Conservation (phyloP, 2,329 filamentous ascomycete species). For the Fusarium marasasianum region DNA sequence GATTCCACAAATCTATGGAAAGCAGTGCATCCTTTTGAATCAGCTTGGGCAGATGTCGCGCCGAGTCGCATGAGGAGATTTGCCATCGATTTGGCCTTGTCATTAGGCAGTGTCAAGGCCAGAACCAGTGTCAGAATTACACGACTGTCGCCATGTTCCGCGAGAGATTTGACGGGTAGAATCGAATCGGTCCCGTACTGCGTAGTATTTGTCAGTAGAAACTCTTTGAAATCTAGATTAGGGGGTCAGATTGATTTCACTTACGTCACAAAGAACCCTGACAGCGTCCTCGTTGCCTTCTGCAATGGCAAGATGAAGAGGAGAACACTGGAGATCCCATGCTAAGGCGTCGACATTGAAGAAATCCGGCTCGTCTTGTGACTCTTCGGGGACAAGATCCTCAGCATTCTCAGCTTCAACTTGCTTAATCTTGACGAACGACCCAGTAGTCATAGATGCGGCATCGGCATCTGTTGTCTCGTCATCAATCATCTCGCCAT, state of each 20-base stretch:
- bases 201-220: conserved; percentile 32
- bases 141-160: conserved; percentile 59
- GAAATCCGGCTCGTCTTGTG: conserved; percentile 76
- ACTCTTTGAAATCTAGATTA: background rate
- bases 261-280: conserved; percentile 70
- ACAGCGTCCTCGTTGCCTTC: conserved; percentile 76
- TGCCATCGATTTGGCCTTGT: conserved; percentile 72
- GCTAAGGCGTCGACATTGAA: conserved; percentile 81
- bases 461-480: conserved; percentile 55
- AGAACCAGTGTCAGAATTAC: conserved; percentile 77
- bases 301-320: conserved; percentile 82
- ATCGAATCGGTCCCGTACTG: conserved; percentile 81
- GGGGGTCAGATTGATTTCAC: conserved; percentile 10
- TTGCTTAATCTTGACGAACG: conserved; percentile 74
- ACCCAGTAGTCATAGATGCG: conserved; percentile 70
- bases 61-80: conserved; percentile 73
- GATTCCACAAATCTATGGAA: conserved; percentile 71
- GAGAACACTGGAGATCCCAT: conserved; percentile 80
- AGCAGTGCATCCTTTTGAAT: conserved; percentile 69
- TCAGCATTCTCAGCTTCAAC: conserved; percentile 46
- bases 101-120: conserved; percentile 69
- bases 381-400: conserved; percentile 61
- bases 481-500: conserved; percentile 58
- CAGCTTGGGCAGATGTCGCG: conserved; percentile 77
- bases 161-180: conserved; percentile 74